Base-by-base conservation (phyloP, 2,329 filamentous ascomycete species). In the Cercospora janseana region DNA sequence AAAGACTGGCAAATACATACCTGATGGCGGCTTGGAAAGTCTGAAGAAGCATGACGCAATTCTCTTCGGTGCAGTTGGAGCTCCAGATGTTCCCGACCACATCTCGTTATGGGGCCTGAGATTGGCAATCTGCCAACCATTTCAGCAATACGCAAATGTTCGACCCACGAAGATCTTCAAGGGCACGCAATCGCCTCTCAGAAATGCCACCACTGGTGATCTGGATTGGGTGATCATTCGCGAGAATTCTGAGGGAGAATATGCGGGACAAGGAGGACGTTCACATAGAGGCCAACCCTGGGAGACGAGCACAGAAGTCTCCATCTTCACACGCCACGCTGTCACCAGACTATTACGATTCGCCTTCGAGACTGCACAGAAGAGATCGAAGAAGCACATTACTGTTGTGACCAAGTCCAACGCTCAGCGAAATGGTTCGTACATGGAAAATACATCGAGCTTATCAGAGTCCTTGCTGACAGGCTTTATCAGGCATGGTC, bases 331-430 rank as follows among this genome's bases (percentile, higher is more conserved):
- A 0, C 77, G 81, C 1, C 74, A 81, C 43, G 78, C 74, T 4
- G 75, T 84, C 0, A 75, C 79, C 59, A 69, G 82, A 8, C 72
- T 85, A 9, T 79, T 85, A 60, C 75, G 80, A 1, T 85, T 85
- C 51, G 80, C 81, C 0, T 85, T 84, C 56, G 78, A 84, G 64
- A 76, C 74, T 4, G 82, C 82, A 0, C 75, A 73, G 54, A 75
- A 72, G 57, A 69, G 82, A 3, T 78, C 78, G 0, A 72, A 77
- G 31, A 83, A 81, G 68, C 69, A 76, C 8, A 60, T 85, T 26
- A 85, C 81, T 0, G 76, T 84, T 1, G 82, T 85, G 3, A 83
- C 81, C 0, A 85, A 85, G 69, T 81, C 78, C 35, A 85, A 85
- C 62, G 81, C 81, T 0, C 81, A 83, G 66, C 72, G 81, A 0